Base-by-base conservation (phyloP, 768 basidiomycete species). In the Russula sp. region DNA sequence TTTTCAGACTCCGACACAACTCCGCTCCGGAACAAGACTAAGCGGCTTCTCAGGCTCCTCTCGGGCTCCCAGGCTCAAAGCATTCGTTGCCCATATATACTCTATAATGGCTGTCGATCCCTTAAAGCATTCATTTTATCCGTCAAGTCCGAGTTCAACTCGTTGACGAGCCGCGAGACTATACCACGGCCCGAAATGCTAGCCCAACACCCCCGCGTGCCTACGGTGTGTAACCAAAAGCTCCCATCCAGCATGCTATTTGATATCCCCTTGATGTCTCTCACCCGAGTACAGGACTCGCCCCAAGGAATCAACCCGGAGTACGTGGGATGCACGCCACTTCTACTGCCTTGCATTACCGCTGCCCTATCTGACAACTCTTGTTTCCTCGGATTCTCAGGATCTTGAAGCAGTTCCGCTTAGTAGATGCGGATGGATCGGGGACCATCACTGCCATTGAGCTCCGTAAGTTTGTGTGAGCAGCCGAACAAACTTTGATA, bases 261-360 rank as follows among this genome's bases (percentile, higher is more conserved):
- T 14, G 5, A 8, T 1, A 20, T 36, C 13, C 16, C 32, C 6
- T 34, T 18, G 9, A 40, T 11, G 11, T 34, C 58, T 3, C 20
- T 61, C 18, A 44, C 3, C n/a, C 36, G 36, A 0, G 13, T 13
- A 14, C 36, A 36, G 36, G n/a, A n/a, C n/a, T n/a, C 84, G 5
- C 87, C 86, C 6, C 80, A 84, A 18, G 88, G 87, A 34, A 85
- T 85, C 18, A 90, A 92, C 61, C 89, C 89, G 28, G 83, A 87
- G 90, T 92, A 69, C 73, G 87, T 76, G 11, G 48, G 32, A 48
- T 48, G 30, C 18, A 36, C n/a, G 10, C 36, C n/a, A 36, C 2
- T 30, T 8, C 32, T 32, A 9, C 32, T 9, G 16, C 13, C 16
- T n/a, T 11, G 38, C 44, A 30, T 30, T 30, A 6, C 30, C 7